Conservation (phyloP, 2,329 filamentous ascomycete species). For the Chrysoporthe austroafricana region DNA sequence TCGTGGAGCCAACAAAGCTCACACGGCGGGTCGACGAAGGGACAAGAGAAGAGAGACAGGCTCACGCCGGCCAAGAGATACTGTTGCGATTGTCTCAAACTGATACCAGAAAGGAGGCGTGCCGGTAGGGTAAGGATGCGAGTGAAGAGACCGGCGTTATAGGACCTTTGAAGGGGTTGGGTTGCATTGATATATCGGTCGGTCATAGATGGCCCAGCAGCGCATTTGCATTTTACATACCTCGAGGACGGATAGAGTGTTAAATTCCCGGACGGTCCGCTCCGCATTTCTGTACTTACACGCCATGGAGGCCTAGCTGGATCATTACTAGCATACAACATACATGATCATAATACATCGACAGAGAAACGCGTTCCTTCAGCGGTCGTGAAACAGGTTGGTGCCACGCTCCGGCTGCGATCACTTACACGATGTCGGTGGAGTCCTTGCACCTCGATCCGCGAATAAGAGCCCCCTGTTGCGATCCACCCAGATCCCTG, state of each 20-base stretch:
- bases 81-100: background rate
- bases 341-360: conserved; percentile 1
- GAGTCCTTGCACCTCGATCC: background rate
- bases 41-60: background rate
- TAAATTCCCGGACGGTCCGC: background rate
- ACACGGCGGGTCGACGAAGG: background rate
- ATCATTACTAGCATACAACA: conserved; percentile 1
- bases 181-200: conserved; percentile 11
- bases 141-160: conserved; percentile 9
- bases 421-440: conserved; percentile 23
- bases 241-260: background rate
- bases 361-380: background rate
- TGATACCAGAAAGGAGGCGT: background rate
- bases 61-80: conserved; percentile 2
- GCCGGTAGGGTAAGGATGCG: background rate
- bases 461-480: conserved; percentile 9
- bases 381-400: background rate
- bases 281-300: background rate
- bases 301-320: background rate
- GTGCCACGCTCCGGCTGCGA: background rate
- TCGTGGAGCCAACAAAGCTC: background rate
- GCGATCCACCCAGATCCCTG: conserved; percentile 13
- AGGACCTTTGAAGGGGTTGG: background rate
- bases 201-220: conserved; percentile 14
- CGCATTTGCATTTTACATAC: conserved; percentile 17